Evolutionary conservation across 768 basidiomycete species (phyloP), one percentile per base, ranked within the genome.

Genomic region (Mycena floridula): DNA sequence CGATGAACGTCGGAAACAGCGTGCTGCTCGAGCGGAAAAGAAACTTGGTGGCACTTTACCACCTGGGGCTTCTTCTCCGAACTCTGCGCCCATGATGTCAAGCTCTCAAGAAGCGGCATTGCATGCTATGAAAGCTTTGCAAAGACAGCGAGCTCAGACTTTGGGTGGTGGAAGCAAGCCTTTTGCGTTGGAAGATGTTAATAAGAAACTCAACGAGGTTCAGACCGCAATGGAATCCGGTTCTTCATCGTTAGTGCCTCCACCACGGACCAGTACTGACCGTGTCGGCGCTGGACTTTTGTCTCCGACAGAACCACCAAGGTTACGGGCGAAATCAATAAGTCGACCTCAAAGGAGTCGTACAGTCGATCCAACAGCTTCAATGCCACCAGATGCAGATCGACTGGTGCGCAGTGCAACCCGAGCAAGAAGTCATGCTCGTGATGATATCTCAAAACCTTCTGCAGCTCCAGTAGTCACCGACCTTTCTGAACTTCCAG

Each of bases 1-100:
- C 24, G 76, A 81, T 26, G 70, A 75, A 48, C 70, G 81, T 42
- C 70, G 72, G 51, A 61, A 69, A 35, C 74, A 79, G 32, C 70
- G 76, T 22, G 68, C 65, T 42, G 50, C 48, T 30, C 48, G 51
- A 28, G 40, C 49, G 15, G 53, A 51, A 12, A 44, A 54, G 20
- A n/a, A n/a, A n/a, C n/a, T n/a, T n/a, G 54, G 59, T 15, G 54
- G 50, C 8, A 18, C 40, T 26, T 65, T 67, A 35, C 72, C 72
- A 44, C 59, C 65, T 7, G 67, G 61, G 22, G 65, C 66, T 7
- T 62, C 55, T 4, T 56, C 40, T 16, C 44, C 53, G 7, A 24
- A 40, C 1, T 32, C 41, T 25, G 45, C 45, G 21, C 42, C 42
- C 18, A 53, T 43, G 3, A 39, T 59, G 37, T 56, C 69, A 30